Base-by-base conservation (phyloP, 768 basidiomycete species). In the Russula brevipes region DNA sequence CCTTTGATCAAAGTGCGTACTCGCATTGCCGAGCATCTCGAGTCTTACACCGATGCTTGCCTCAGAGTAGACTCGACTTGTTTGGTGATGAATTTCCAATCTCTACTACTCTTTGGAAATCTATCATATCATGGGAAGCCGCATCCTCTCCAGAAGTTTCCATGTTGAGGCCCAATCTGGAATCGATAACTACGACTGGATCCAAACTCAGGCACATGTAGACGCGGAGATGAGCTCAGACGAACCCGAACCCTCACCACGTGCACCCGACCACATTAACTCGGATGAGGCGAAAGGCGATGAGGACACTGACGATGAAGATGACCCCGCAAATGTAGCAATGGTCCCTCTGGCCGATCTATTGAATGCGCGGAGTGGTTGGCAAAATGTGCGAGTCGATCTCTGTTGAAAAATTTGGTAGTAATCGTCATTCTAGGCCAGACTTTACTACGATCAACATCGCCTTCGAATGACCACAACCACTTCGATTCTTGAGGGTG, bases 321-420 rank as follows among this genome's bases (percentile, higher is more conserved):
- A 83, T 31, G 82, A 85, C 61, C 76, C 82, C 6, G 79, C 81
- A 10, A 84, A 89, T 65, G 84, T 91, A 10, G 85, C 89, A 3
- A 94, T 98, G 94, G 89, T 98, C 4, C 95, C 96, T 0, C 85
- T 98, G 77, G 97, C 97, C 3, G 97, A 99, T 74, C 85, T 98
- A 77, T 77, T 99, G 54, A 99, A 99, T 70, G 97, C 96, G 11
- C 82, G 86, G 57, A 91, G 85, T 72, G 87, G 84, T 8, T 82
- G 82, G 44, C 89, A 94, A 72, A 98, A 98, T 66, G 94, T 93
- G 69, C 65, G 86, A 73, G 30, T 49, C 46, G 12, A 31, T 5
- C 16, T 3, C 35, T n/a, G 8, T 49, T 31, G 38, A 54, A 2
- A 31, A 7, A 39, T n/a, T 46, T 9, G 4, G 42, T 53, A 24